A percentile compares a stretch with the other conserved stretches of the same genome.
These are phyloP conservation scores for Neurospora sp. DNA, from an alignment of 495 filamentous ascomycete genomes.

Conservation along the genomic window DNA sequence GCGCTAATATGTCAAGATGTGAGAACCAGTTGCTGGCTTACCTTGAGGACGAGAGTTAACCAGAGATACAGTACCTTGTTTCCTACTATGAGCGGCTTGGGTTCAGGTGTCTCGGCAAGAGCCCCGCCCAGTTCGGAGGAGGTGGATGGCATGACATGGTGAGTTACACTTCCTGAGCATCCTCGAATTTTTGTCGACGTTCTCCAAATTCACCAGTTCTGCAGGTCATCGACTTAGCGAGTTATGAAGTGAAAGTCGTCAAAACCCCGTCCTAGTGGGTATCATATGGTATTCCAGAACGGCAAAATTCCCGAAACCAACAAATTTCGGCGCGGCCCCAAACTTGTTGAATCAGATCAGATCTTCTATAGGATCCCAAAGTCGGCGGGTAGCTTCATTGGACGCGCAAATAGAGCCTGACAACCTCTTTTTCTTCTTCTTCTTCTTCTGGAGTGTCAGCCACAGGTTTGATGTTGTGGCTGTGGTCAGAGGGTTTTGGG, in stretches of 20 bases:
- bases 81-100: slow-evolving; percentile 69
- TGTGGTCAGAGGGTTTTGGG: not conserved
- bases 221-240: slow-evolving; percentile 4
- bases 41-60: slow-evolving; percentile 6
- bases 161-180: slow-evolving; percentile 2
- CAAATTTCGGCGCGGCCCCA: not conserved
- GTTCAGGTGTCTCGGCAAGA: slow-evolving; percentile 58
- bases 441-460: not conserved
- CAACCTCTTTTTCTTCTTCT: not conserved
- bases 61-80: slow-evolving; percentile 41
- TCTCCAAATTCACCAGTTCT: not conserved
- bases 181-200: not conserved
- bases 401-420: not conserved
- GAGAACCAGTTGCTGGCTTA: slow-evolving; percentile 8
- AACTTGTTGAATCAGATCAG: not conserved
- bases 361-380: not conserved
- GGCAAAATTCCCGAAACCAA: not conserved
- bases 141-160: slow-evolving; percentile 75
- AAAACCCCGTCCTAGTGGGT: not conserved
- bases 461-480: not conserved
- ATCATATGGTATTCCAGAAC: not conserved
- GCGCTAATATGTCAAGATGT: slow-evolving; percentile 70
- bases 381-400: not conserved
- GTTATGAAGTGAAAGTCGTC: not conserved
- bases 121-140: slow-evolving; percentile 56